Evolutionary conservation across 768 basidiomycete genomes (phyloP).

Genomic region (Filobasidium wieringae): DNA sequence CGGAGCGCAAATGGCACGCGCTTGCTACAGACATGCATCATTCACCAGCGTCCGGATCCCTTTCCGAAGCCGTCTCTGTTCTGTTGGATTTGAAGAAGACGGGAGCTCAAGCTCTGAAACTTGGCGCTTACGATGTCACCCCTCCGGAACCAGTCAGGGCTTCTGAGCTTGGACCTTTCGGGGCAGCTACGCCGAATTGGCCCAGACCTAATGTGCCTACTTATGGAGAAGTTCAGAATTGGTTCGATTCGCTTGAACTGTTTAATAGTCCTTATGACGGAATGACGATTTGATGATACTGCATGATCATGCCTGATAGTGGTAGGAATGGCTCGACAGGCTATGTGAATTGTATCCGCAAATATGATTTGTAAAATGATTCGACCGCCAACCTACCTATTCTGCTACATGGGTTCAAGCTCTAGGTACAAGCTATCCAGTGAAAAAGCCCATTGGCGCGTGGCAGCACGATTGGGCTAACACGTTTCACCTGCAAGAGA

Average conservation of each 20-base stretch:
- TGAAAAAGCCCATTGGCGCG: too few relatives aligned
- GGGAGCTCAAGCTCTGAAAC: slow-evolving; percentile 26
- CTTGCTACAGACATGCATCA: slow-evolving; percentile 12
- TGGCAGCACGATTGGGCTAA: too few relatives aligned
- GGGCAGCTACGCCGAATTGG: slow-evolving; percentile 23
- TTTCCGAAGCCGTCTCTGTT: slow-evolving; percentile 31
- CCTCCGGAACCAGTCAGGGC: slow-evolving; percentile 28
- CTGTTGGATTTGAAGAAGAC: slow-evolving; percentile 33
- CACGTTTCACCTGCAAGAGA: too few relatives aligned
- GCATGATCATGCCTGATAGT: too few relatives aligned
- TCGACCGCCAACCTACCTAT: too few relatives aligned
- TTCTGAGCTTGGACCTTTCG: slow-evolving; percentile 7
- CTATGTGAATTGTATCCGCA: too few relatives aligned
- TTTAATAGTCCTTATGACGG: slow-evolving; percentile 3
- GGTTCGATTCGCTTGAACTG: slow-evolving; percentile 25
- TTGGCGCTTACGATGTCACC: slow-evolving; percentile 26
- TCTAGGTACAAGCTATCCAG: too few relatives aligned
- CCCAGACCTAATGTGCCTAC: background rate
- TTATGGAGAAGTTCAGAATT: slow-evolving; percentile 29
- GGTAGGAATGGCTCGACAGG: too few relatives aligned
- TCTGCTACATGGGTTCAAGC: too few relatives aligned
- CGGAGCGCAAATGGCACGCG: slow-evolving; percentile 29
- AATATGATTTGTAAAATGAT: too few relatives aligned
- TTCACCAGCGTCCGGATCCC: slow-evolving; percentile 17
- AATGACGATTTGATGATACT: too few relatives aligned